phyloP scores from a whole-genome alignment of 1,139 yeast species.

The Schizosaccharomyces versatilis region DNA sequence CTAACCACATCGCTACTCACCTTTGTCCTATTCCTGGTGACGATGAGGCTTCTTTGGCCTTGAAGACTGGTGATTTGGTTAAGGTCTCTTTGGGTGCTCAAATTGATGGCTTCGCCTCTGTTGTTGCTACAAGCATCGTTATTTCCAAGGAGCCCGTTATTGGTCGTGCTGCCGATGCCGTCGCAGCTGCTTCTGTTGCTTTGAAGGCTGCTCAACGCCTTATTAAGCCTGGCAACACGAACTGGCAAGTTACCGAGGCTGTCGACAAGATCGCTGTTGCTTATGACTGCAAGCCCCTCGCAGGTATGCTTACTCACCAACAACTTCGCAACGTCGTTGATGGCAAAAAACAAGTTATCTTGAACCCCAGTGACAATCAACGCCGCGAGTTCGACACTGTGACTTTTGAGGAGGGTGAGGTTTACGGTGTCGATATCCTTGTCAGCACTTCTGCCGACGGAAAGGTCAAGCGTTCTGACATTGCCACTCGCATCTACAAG shows the following conservation, averaged over 20 bases:
- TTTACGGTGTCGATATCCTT: conserved; percentile 53
- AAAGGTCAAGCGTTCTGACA: conserved; percentile 35
- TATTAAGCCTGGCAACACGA: conserved; percentile 44
- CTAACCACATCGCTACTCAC: conserved; percentile 54
- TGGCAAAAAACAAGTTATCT: conserved; percentile 56
- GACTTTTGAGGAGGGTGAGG: conserved; percentile 56
- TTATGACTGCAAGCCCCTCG: conserved; percentile 41
- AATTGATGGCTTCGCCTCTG: conserved; percentile 54
- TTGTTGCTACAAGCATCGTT: conserved; percentile 47
- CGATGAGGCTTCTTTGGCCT: conserved; percentile 34
- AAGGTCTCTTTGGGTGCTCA: conserved; percentile 60
- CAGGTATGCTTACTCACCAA: conserved; percentile 45
- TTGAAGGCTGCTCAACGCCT: conserved; percentile 61
- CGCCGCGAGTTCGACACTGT: conserved; percentile 39
- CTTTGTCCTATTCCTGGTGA: conserved; percentile 42
- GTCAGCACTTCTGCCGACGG: conserved; percentile 48
- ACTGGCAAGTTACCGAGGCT: conserved; percentile 55
- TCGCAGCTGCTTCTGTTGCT: conserved; percentile 56
- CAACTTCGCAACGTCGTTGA: conserved; percentile 47
- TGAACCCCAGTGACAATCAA: conserved; percentile 54
- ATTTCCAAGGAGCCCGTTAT: conserved; percentile 28
- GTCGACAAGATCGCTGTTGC: conserved; percentile 43
- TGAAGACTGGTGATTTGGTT: conserved; percentile 50
- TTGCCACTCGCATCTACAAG: conserved; percentile 51
- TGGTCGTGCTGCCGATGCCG: conserved; percentile 44